These are phyloP conservation scores for Leptographium radiaticola DNA, from an alignment of 2,329 filamentous ascomycete species.

Conservation along the genomic window DNA sequence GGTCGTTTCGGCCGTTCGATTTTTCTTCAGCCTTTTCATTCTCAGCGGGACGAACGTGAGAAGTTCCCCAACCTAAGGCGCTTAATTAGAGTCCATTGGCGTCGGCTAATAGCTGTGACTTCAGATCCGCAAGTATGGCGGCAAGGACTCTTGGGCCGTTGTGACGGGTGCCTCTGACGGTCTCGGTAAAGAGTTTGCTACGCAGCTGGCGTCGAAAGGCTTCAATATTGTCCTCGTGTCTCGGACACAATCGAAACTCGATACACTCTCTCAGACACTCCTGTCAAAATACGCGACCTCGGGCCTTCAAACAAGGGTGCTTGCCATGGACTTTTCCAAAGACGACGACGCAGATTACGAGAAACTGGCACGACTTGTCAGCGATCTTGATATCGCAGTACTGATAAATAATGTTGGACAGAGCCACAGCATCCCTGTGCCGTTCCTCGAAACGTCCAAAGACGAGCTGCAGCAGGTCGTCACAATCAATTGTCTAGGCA, in stretches of 20 bases:
- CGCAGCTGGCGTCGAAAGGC: constrained; percentile 77
- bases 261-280: constrained; percentile 63
- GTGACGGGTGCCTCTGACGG: constrained; percentile 94
- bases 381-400: constrained; percentile 68
- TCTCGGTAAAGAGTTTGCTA: constrained; percentile 89
- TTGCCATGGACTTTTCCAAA: constrained; percentile 84
- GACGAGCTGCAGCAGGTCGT: constrained; percentile 82
- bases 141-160: constrained; percentile 85
- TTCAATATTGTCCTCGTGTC: constrained; percentile 95
- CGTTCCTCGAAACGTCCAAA: constrained; percentile 67
- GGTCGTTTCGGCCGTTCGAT: constrained; percentile 42
- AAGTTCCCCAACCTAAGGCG: background rate
- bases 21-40: constrained; percentile 56
- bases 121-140: constrained; percentile 80
- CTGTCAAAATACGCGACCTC: constrained; percentile 50
- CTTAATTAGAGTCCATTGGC: background rate
- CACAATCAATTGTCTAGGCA: constrained; percentile 88
- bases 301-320: constrained; percentile 55
- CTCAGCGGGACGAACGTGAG: constrained; percentile 50
- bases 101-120: background rate
- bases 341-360: constrained; percentile 73
- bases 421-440: constrained; percentile 83
- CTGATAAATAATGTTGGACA: constrained; percentile 95
- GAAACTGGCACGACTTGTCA: constrained; percentile 52
- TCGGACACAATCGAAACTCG: constrained; percentile 86